Base-by-base conservation (phyloP, 1,139 yeast genomes). In the Arxiozyma slooffiae region DNA sequence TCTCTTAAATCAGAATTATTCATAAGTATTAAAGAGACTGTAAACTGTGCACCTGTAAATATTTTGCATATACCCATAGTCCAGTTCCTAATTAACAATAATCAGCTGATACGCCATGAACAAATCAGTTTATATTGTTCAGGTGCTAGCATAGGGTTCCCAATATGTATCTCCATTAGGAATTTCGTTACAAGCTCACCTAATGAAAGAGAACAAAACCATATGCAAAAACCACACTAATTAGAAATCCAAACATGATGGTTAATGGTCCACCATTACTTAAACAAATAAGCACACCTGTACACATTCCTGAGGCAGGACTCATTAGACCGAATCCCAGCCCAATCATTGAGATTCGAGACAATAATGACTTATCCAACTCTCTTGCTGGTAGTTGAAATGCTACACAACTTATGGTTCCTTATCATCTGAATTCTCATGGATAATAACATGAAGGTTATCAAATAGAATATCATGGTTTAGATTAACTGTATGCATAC, bases 61-160 rank as follows among this genome's bases (percentile, higher is more conserved):
- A 85, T 75, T 52, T 82, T 81, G 55, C 87, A 80, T 7, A 82
- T 79, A 50, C 85, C 80, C 76, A 82, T 83, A 1, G 87, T 77
- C 85, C 89, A 80, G 59, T 82, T 83, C 0, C 94, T 92, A 24
- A 85, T 74, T 26, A 84, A 70, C 49, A 83, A 69, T 55, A 81
- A 76, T 85, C 90, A 85, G 0, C 92, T 92, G 0, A 87, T 82
- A 60, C 77, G 78, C 89, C 90, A 84, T 6, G 87, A 80, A 50
- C 80, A 71, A 3, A 77, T 64, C 45, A 75, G 65, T 7, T 85
- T 76, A 54, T 79, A 78, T 48, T 71, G 71, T 6, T 78, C 78
- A 51, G 76, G 77, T 38, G 88, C 81, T 44, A 85, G 67, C 52
- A 84, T 77, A 7, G 87, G 85, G 60, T 87, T 80, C 65, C 83